These are phyloP conservation scores for Chytriomyces hyalinus DNA, from an alignment of 192 early-diverging fungal genomes.

Conservation along the genomic window DNA sequence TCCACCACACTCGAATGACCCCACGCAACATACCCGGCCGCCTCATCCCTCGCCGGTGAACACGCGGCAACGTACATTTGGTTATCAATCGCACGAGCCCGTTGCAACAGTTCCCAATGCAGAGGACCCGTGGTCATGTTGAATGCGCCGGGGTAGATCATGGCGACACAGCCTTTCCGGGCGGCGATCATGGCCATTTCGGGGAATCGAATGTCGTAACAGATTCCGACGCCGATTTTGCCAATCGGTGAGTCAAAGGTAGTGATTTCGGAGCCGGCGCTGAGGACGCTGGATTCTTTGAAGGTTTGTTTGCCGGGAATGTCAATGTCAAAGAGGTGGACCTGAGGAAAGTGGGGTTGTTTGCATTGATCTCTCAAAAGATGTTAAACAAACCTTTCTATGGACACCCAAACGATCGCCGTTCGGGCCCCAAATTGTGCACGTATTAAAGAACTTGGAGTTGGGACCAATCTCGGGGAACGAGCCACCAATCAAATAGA, in stretches of 20 bases:
- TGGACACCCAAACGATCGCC: slow-evolving; percentile 47
- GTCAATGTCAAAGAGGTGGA: slow-evolving; percentile 97
- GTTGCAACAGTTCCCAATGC: slow-evolving; percentile 91
- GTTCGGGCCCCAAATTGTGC: slow-evolving; percentile 46
- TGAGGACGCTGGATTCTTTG: slow-evolving; percentile 83
- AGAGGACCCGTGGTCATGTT: slow-evolving; percentile 94
- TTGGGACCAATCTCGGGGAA: slow-evolving; percentile 76
- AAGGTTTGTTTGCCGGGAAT: slow-evolving; percentile 92
- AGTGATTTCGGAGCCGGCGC: slow-evolving; percentile 76
- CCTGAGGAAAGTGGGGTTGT: slow-evolving; percentile 40
- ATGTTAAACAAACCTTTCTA: slow-evolving; percentile 57
- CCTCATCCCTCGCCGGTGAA: slow-evolving; percentile 86
- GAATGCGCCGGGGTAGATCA: slow-evolving; percentile 98
- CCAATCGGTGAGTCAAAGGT: slow-evolving; percentile 82
- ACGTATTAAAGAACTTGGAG: slow-evolving; percentile 53
- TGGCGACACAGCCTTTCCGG: slow-evolving; percentile 80
- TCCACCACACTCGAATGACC: slow-evolving; percentile 92
- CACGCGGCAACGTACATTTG: slow-evolving; percentile 94
- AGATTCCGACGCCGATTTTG: slow-evolving; percentile 89
- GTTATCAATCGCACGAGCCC: slow-evolving; percentile 90
- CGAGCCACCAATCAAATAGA: slow-evolving; percentile 83
- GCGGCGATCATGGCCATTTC: slow-evolving; percentile 95
- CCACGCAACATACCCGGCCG: slow-evolving; percentile 85
- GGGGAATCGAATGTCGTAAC: slow-evolving; percentile 97
- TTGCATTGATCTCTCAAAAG: slow-evolving; percentile 56